A percentile compares a stretch with the other conserved stretches of the same genome.
Conservation (phyloP, 2,329 filamentous ascomycete genomes). For the Colletotrichum endophyticum region DNA sequence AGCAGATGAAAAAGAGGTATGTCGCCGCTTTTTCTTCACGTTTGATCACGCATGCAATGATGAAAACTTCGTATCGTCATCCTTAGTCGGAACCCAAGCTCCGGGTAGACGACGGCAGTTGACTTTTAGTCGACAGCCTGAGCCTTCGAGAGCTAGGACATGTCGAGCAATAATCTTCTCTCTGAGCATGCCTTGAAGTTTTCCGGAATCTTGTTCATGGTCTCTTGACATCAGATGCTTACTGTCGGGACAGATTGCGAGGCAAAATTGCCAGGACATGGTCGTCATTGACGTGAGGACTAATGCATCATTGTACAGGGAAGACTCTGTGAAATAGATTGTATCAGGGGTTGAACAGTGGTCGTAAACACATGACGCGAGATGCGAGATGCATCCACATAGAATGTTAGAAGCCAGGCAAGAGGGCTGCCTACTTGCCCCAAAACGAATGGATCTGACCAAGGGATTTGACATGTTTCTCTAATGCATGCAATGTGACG, state of each 20-base stretch:
- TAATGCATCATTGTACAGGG: not conserved
- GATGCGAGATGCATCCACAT: not conserved
- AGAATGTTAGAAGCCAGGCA: not conserved
- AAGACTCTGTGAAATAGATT: not conserved
- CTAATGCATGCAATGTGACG: not conserved
- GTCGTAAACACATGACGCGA: not conserved
- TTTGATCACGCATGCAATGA: conserved; percentile 58
- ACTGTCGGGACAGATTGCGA: not conserved
- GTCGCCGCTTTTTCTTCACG: not conserved
- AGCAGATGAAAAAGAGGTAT: not conserved
- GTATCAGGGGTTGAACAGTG: not conserved
- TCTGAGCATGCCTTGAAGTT: conserved; percentile 41
- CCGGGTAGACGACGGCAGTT: conserved; percentile 25
- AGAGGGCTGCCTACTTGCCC: not conserved
- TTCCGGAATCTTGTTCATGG: not conserved
- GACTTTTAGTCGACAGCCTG: not conserved
- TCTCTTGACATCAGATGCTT: not conserved
- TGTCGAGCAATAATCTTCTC: conserved; percentile 63
- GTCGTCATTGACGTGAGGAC: not conserved
- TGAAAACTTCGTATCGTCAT: conserved; percentile 94
- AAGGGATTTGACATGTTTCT: not conserved
- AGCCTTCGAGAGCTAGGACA: conserved; percentile 37
- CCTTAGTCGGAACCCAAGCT: conserved; percentile 78
- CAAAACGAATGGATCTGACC: not conserved
- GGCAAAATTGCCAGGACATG: not conserved